These are phyloP conservation scores for Pythium volutum DNA, from an alignment of 352 stramenopile species.

Conservation along the genomic window DNA sequence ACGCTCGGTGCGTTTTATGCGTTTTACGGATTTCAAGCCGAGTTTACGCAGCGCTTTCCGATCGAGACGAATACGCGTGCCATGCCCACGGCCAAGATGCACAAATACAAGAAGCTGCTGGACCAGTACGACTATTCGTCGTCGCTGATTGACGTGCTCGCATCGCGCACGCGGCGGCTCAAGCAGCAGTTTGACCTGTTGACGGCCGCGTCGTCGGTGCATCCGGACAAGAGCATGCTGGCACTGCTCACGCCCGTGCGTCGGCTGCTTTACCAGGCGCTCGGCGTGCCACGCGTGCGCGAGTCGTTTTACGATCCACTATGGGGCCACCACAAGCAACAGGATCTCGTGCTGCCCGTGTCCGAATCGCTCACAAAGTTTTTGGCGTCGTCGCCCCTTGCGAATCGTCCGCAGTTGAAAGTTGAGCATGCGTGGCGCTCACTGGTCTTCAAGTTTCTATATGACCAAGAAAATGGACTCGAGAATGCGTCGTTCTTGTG, in stretches of 20 bases:
- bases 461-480: slow-evolving; percentile 22
- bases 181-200: slow-evolving; percentile 61
- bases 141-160: slow-evolving; percentile 66
- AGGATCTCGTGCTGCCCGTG: not conserved
- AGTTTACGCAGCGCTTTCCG: slow-evolving; percentile 53
- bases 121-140: slow-evolving; percentile 53
- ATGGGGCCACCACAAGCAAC: slow-evolving; percentile 8
- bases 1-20: slow-evolving; percentile 71
- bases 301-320: slow-evolving; percentile 28
- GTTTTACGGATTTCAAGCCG: slow-evolving; percentile 60
- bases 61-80: slow-evolving; percentile 19
- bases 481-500: slow-evolving; percentile 32
- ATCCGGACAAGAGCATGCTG: slow-evolving; percentile 35
- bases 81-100: slow-evolving; percentile 37
- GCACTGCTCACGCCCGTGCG: slow-evolving; percentile 38
- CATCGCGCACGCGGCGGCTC: slow-evolving; percentile 38
- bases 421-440: slow-evolving; percentile 44
- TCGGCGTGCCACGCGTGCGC: slow-evolving; percentile 40
- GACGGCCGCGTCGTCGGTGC: slow-evolving; percentile 9
- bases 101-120: slow-evolving; percentile 55
- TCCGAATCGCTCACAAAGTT: slow-evolving; percentile 31
- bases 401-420: slow-evolving; percentile 26
- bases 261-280: slow-evolving; percentile 47
- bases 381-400: slow-evolving; percentile 25
- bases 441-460: slow-evolving; percentile 49